Evolutionary conservation across 441 rosid genomes (phyloP).

Genomic region (Adansonia grandidieri): DNA sequence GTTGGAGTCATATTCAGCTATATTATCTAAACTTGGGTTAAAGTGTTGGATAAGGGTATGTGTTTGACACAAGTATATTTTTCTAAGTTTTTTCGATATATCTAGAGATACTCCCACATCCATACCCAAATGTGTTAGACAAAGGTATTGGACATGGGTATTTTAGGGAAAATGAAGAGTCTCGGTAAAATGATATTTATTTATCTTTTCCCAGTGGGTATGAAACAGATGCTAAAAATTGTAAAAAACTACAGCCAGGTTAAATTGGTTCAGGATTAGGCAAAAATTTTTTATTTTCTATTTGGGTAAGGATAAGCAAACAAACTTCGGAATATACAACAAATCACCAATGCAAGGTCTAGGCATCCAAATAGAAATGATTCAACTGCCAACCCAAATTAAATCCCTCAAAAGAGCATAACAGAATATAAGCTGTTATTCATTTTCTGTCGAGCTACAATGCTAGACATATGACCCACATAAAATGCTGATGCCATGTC

Average conservation of each 20-base stretch:
- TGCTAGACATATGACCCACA: not conserved
- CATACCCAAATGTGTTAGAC: not conserved
- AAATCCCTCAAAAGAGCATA: conserved; percentile 4
- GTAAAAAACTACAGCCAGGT: not conserved
- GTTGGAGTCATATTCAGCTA: not conserved
- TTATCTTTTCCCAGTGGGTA: conserved; percentile 8
- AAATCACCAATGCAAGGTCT: conserved; percentile 5
- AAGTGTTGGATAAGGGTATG: not conserved
- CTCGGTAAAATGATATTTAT: not conserved
- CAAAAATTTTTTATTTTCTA: not conserved
- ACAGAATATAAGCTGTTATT: conserved; percentile 18
- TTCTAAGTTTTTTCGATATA: not conserved
- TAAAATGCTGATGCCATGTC: conserved; percentile 18
- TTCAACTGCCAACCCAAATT: conserved; percentile 12
- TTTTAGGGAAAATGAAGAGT: not conserved
- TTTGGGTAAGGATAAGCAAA: not conserved
- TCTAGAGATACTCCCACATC: not conserved
- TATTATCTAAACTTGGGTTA: not conserved
- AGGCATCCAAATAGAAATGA: conserved; percentile 10
- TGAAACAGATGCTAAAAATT: not conserved
- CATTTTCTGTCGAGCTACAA: conserved; percentile 17
- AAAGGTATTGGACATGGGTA: not conserved
- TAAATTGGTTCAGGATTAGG: not conserved
- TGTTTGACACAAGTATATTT: not conserved
- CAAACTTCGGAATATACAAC: conserved; percentile 5